Conservation (phyloP, 495 filamentous ascomycete genomes). For the Lentithecium fluviatile region DNA sequence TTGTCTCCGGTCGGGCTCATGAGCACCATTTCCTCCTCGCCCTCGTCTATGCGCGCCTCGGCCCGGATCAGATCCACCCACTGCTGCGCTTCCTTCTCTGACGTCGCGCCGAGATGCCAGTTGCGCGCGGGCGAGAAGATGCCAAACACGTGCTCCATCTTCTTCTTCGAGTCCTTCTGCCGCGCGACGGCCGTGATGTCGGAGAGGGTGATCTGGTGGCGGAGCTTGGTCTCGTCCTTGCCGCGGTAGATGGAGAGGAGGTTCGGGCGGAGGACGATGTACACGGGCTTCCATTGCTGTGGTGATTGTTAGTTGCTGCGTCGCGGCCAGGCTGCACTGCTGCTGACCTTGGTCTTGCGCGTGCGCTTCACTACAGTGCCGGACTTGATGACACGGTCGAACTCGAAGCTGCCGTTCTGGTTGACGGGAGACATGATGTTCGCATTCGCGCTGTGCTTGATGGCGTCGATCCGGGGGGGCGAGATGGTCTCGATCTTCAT, state of each 20-base stretch:
- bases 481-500: slow-evolving; percentile 29
- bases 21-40: slow-evolving; percentile 76
- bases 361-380: slow-evolving; percentile 84
- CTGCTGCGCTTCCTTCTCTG: slow-evolving; percentile 71
- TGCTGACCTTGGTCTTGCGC: slow-evolving; percentile 81
- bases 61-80: slow-evolving; percentile 83
- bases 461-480: slow-evolving; percentile 21
- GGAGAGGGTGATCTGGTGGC: slow-evolving; percentile 80
- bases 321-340: slow-evolving; percentile 41
- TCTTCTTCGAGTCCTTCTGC: slow-evolving; percentile 82
- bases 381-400: slow-evolving; percentile 86
- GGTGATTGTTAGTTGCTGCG: neutral
- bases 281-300: slow-evolving; percentile 83
- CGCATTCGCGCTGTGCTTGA: slow-evolving; percentile 51
- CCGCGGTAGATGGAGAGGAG: slow-evolving; percentile 95
- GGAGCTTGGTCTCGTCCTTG: slow-evolving; percentile 81
- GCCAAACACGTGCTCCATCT: slow-evolving; percentile 77
- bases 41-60: slow-evolving; percentile 79
- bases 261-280: slow-evolving; percentile 88
- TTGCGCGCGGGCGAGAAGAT: slow-evolving; percentile 91
- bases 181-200: slow-evolving; percentile 88
- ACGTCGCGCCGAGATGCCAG: slow-evolving; percentile 79
- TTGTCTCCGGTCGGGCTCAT: slow-evolving; percentile 52
- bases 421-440: slow-evolving; percentile 78
- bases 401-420: slow-evolving; percentile 92